Evolutionary conservation across 352 stramenopile genomes (phyloP), one percentile per base, ranked within the genome.

Genomic region (Globisporangium recalcitrans): DNA sequence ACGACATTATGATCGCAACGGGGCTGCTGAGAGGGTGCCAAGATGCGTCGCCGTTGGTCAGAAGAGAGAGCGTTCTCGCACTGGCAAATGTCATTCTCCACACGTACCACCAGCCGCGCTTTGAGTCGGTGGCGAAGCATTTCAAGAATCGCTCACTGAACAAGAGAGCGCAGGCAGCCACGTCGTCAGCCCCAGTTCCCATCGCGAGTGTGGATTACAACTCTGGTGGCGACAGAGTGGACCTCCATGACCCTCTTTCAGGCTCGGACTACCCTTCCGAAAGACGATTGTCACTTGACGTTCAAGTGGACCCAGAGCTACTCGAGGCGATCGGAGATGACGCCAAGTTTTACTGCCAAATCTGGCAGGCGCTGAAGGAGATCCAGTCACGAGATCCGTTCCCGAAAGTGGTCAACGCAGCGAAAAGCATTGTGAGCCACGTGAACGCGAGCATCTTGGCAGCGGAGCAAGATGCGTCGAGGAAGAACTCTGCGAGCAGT

Each of bases 351-450:
- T 97, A 98, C 62, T 71, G 77, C 56, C 62, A 85, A 52, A 85
- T 97, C 34, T 98, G 91, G 92, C 75, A 86, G 34, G 70, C 72
- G 40, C 67, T 98, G 22, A 85, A 91, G 54, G 75, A 81, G 36
- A 77, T 97, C 42, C 88, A 97, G 64, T 85, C 90, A 4, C 75
- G 74, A 36, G 93, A 98, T 61, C 81, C 91, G 7, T 96, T 97
- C 62, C 87, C 88, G 13, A 67, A 76, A 67, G 94, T 78, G 32
- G 77, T 67, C 22, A 77, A 65, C 63, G 83, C 60, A 54, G 88
- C 70, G 65, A 89, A 89, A 67, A 62, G 72, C 32, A 79, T 91
- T 34, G 77, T 91, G 1, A 83, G 80, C 38, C 77, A 77, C 24
- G 78, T 91, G 26, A 87, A 89, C 26, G 74, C 74, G 46, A 75